Percentiles rank a stretch among this genome's conserved stretches.
These are phyloP conservation scores for Aspergillus brunneoviolaceus DNA, from an alignment of 2,329 filamentous ascomycete genomes.

Conservation along the genomic window DNA sequence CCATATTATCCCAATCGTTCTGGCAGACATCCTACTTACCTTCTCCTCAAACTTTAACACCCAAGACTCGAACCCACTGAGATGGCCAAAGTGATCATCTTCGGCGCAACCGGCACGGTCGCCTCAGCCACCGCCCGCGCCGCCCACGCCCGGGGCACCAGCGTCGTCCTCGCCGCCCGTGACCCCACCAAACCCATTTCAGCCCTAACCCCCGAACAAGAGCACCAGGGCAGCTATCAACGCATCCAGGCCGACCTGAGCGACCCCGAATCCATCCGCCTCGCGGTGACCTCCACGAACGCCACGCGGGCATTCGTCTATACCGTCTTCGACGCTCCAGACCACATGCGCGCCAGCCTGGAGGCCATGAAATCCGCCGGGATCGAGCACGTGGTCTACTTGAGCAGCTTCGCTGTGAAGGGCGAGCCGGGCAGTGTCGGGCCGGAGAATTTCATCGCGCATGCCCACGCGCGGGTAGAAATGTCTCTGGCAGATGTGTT, in stretches of 20 bases:
- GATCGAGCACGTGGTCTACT: constrained; percentile 48
- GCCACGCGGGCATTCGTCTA: constrained; percentile 55
- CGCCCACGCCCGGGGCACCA: constrained; percentile 43
- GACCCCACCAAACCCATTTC: constrained; percentile 47
- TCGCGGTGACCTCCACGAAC: constrained; percentile 40
- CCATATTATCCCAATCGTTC: no score
- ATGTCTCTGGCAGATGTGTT: constrained; percentile 44
- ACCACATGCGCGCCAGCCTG: constrained; percentile 44
- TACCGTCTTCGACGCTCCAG: constrained; percentile 27
- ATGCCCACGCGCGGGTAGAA: constrained; percentile 48
- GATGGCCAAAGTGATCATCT: constrained; percentile 42
- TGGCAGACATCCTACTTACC: no score
- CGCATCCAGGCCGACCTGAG: constrained; percentile 49
- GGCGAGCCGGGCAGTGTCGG: constrained; percentile 28
- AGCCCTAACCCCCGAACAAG: constrained; percentile 29
- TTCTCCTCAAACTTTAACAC: no score
- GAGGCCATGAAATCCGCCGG: constrained; percentile 48
- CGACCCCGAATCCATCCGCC: constrained; percentile 40
- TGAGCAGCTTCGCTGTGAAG: constrained; percentile 44
- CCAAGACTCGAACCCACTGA: background rate
- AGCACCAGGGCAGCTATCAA: constrained; percentile 32
- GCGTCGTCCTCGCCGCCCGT: constrained; percentile 51
- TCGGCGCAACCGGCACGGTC: constrained; percentile 52
- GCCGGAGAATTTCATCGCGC: constrained; percentile 38
- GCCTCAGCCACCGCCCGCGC: constrained; percentile 43